These are phyloP conservation scores for Coprinopsis cinerea DNA, from an alignment of 768 basidiomycete genomes.

Conservation along the genomic window DNA sequence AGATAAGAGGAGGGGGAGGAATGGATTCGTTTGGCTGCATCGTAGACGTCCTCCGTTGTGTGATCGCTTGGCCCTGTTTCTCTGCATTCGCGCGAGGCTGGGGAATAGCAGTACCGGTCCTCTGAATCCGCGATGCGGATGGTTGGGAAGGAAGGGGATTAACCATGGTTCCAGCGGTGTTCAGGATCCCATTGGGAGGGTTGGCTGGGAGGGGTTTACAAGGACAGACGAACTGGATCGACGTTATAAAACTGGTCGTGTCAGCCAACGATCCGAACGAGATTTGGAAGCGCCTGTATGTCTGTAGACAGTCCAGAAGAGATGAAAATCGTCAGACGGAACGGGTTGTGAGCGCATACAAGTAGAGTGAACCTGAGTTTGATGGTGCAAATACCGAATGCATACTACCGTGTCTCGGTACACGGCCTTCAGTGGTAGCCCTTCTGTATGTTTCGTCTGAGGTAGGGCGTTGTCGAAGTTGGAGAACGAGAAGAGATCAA, in stretches of 20 bases:
- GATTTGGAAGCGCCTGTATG: constrained; percentile 72
- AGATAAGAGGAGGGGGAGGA: background rate
- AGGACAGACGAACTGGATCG: constrained; percentile 64
- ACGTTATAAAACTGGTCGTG: constrained; percentile 52
- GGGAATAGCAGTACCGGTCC: background rate
- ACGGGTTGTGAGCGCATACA: constrained; percentile 2
- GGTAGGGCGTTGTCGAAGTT: constrained; percentile 21
- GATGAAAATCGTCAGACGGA: background rate
- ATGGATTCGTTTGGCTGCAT: background rate
- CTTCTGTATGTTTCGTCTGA: constrained; percentile 35
- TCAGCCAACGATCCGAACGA: constrained; percentile 49
- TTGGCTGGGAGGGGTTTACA: constrained; percentile 49
- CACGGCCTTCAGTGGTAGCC: constrained; percentile 74
- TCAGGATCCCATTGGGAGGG: background rate
- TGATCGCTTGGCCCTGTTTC: too few species aligned
- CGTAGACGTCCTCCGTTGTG: background rate
- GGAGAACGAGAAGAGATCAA: constrained; percentile 72
- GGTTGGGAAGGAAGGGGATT: background rate
- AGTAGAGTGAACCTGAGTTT: constrained; percentile 17
- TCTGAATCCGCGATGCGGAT: background rate
- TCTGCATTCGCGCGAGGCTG: background rate
- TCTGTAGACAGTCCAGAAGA: constrained; percentile 29
- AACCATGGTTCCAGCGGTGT: constrained; percentile 4
- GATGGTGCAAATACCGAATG: constrained; percentile 63
- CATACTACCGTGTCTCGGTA: constrained; percentile 71